Evolutionary conservation across 2,329 filamentous ascomycete genomes (phyloP).

Genomic region (Sphaceloma murrayae): DNA sequence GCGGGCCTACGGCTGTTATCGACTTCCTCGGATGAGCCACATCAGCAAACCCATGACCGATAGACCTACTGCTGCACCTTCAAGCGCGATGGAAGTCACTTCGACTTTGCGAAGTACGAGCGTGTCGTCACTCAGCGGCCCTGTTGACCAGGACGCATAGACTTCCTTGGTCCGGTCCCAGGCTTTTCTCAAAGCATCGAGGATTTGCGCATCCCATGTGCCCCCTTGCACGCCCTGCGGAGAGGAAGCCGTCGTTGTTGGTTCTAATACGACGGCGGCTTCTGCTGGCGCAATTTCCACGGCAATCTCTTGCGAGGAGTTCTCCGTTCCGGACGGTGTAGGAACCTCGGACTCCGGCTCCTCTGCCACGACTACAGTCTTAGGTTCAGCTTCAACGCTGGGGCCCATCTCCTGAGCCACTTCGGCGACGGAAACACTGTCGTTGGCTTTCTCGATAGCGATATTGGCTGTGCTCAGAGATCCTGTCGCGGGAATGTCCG

Average conservation of each 20-base stretch:
- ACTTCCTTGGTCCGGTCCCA: slow-evolving; percentile 13
- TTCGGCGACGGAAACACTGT: slow-evolving; percentile 8
- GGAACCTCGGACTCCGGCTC: no score
- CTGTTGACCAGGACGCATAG: slow-evolving; percentile 3
- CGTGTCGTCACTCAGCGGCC: slow-evolving; percentile 36
- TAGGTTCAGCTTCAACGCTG: slow-evolving; percentile 20
- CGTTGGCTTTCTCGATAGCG: no score
- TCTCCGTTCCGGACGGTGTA: no score
- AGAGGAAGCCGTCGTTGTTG: background rate
- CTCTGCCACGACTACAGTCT: slow-evolving; percentile 20
- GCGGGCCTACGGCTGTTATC: slow-evolving; percentile 19
- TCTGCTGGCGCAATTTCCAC: slow-evolving; percentile 8
- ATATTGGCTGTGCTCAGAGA: no score
- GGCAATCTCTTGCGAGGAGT: no score
- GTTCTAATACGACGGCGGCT: slow-evolving; percentile 7
- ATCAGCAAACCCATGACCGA: slow-evolving; percentile 29
- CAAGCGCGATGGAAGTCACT: slow-evolving; percentile 37
- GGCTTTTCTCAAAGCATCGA: slow-evolving; percentile 20
- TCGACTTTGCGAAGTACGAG: slow-evolving; percentile 37
- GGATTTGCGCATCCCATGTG: background rate
- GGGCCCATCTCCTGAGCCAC: slow-evolving; percentile 23
- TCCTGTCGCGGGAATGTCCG: no score
- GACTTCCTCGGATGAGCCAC: slow-evolving; percentile 26
- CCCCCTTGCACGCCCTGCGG: background rate
- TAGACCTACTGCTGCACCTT: slow-evolving; percentile 36